phyloP scores from a whole-genome alignment of 2,329 filamentous ascomycete genomes.

The Calonectria montana region DNA sequence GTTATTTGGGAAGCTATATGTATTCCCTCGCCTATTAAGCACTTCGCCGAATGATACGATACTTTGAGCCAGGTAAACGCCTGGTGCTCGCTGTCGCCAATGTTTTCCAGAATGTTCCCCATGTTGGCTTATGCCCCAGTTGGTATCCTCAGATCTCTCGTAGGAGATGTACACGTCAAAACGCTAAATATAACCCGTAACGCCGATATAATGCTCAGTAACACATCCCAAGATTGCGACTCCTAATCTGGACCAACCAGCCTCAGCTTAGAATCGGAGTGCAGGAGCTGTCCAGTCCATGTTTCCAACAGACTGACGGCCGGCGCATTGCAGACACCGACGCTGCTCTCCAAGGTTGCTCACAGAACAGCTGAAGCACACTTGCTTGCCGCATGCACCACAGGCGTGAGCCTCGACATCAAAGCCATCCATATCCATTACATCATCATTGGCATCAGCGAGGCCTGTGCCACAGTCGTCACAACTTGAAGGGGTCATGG shows the following conservation, averaged over 20 bases:
- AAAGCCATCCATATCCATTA: conserved; percentile 54
- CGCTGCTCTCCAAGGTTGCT: conserved; percentile 67
- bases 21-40: not conserved
- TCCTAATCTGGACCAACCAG: not conserved
- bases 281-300: conserved; percentile 33
- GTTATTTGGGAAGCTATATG: not conserved
- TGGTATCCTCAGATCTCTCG: conserved; percentile 28
- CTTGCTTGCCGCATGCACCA: conserved; percentile 63
- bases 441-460: conserved; percentile 34
- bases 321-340: conserved; percentile 65
- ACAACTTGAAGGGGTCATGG: conserved; percentile 53
- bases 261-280: conserved; percentile 29
- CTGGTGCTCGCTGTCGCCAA: not conserved
- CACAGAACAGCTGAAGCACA: conserved; percentile 70
- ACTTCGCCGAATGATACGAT: not conserved
- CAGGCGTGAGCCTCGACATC: conserved; percentile 52
- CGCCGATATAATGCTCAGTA: conserved; percentile 15
- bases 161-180: not conserved
- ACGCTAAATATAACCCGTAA: conserved; percentile 17
- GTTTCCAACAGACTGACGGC: conserved; percentile 43
- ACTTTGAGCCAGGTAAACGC: not conserved
- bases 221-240: not conserved
- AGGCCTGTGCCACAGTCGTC: conserved; percentile 63
- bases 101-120: not conserved
- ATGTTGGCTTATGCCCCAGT: not conserved